phyloP scores from a whole-genome alignment of 371 early-diverging fungal species.

The Lichtheimia corymbifera region DNA sequence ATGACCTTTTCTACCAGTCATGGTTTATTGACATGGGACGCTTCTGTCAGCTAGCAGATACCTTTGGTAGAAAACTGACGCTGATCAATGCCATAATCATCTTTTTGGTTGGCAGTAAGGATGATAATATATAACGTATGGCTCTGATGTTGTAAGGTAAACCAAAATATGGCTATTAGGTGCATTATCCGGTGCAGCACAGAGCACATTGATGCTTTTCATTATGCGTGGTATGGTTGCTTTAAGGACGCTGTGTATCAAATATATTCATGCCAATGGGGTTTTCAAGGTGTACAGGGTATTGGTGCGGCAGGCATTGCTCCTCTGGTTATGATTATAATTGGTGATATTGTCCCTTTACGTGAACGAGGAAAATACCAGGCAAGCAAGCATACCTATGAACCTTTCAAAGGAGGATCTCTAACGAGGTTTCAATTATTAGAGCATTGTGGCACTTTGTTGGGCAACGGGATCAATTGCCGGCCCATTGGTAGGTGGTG shows the following conservation, averaged over 20 bases:
- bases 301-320: slow-evolving; percentile 66
- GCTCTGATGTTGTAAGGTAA: background rate
- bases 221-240: slow-evolving; percentile 8
- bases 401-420: no score
- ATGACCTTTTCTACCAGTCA: background rate
- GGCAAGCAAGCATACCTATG: slow-evolving; percentile 8
- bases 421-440: no score
- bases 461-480: slow-evolving; percentile 16
- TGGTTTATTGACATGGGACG: background rate
- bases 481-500: slow-evolving; percentile 47
- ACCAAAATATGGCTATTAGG: background rate
- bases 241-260: background rate
- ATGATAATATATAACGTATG: background rate
- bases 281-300: slow-evolving; percentile 31
- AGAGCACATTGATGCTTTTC: slow-evolving; percentile 6
- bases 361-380: slow-evolving; percentile 63
- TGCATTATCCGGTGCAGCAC: slow-evolving; percentile 5
- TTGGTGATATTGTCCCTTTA: slow-evolving; percentile 60
- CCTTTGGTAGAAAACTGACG: slow-evolving; percentile 12
- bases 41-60: slow-evolving; percentile 6
- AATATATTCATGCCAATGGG: background rate
- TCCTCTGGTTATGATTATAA: slow-evolving; percentile 56
- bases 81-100: slow-evolving; percentile 36
- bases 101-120: slow-evolving; percentile 56
- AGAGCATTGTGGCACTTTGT: slow-evolving; percentile 13